Percentiles rank a stretch among this genome's conserved stretches.
phyloP scores from a whole-genome alignment of 495 filamentous ascomycete species.

The Penicillium daleae region DNA sequence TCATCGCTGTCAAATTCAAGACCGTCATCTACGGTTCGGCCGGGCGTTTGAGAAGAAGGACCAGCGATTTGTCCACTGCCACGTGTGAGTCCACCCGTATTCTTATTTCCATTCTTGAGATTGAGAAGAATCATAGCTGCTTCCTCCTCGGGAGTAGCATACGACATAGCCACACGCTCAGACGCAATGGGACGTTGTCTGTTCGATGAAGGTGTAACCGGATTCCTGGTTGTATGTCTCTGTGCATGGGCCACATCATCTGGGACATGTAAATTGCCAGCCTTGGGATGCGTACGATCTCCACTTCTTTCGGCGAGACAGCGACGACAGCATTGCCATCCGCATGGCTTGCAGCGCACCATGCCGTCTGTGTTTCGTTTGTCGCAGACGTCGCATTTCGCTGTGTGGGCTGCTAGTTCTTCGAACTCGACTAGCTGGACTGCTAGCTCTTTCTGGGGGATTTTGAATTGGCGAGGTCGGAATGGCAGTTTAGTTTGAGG shows the following conservation, averaged over 20 bases:
- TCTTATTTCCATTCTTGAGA: not conserved
- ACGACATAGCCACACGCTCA: not conserved
- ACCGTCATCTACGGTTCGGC: not conserved
- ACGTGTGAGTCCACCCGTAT: not conserved
- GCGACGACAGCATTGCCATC: slow-evolving; percentile 47
- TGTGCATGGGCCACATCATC: not conserved
- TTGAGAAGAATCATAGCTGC: not conserved
- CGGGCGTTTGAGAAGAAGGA: not conserved
- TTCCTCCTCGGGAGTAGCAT: not conserved
- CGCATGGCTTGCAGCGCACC: slow-evolving; percentile 48
- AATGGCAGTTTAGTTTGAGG: not conserved
- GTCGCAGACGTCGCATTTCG: slow-evolving; percentile 56
- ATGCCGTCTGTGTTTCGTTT: slow-evolving; percentile 48
- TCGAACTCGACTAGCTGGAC: slow-evolving; percentile 28
- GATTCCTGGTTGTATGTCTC: not conserved
- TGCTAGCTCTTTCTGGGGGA: not conserved
- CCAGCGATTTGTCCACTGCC: not conserved
- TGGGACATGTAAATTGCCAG: slow-evolving; percentile 19
- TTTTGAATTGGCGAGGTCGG: not conserved
- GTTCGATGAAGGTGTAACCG: not conserved
- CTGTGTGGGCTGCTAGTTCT: slow-evolving; percentile 47
- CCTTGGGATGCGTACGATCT: slow-evolving; percentile 29
- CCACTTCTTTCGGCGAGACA: slow-evolving; percentile 34
- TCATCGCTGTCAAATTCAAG: not conserved
- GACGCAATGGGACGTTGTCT: not conserved